Evolutionary conservation across 495 filamentous ascomycete genomes (phyloP).

Genomic region (Talaromyces borbonicus): DNA sequence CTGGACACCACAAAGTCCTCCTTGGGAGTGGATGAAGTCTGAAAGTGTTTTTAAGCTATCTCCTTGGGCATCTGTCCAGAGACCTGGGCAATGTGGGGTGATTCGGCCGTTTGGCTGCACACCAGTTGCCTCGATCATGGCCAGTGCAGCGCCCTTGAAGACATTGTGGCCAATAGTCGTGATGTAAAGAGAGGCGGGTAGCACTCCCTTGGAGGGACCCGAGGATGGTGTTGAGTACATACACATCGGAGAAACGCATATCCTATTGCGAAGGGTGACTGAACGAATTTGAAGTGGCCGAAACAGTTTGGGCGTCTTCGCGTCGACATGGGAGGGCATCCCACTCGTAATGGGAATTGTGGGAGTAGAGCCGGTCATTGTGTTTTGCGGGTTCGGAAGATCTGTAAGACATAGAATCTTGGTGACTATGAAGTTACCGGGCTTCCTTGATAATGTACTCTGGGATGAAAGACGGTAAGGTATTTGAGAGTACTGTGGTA

Average conservation of each 20-base stretch:
- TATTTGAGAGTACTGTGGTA: no score
- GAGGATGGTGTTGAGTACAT: constrained; percentile 60
- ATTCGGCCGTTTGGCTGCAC: constrained; percentile 68
- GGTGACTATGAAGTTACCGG: no score
- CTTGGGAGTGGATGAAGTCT: constrained; percentile 62
- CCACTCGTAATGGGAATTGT: no score
- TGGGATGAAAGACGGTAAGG: no score
- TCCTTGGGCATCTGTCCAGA: constrained; percentile 70
- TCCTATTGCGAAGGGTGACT: constrained; percentile 53
- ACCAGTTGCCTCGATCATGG: constrained; percentile 65
- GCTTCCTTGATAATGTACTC: no score
- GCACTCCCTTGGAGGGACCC: constrained; percentile 51
- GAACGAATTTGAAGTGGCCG: constrained; percentile 49
- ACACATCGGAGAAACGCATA: constrained; percentile 54
- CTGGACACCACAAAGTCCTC: constrained; percentile 64
- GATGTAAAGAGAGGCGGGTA: no score
- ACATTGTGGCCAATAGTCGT: constrained; percentile 49
- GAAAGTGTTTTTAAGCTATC: constrained; percentile 48
- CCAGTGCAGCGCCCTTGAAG: constrained; percentile 55
- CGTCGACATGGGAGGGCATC: no score
- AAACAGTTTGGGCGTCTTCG: constrained; percentile 55
- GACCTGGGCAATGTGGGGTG: constrained; percentile 57
- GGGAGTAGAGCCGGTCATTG: no score
- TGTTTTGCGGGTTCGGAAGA: no score
- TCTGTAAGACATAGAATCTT: no score